Conservation (phyloP, 148 eudicot genomes). For the Vaccinium darrowii region DNA sequence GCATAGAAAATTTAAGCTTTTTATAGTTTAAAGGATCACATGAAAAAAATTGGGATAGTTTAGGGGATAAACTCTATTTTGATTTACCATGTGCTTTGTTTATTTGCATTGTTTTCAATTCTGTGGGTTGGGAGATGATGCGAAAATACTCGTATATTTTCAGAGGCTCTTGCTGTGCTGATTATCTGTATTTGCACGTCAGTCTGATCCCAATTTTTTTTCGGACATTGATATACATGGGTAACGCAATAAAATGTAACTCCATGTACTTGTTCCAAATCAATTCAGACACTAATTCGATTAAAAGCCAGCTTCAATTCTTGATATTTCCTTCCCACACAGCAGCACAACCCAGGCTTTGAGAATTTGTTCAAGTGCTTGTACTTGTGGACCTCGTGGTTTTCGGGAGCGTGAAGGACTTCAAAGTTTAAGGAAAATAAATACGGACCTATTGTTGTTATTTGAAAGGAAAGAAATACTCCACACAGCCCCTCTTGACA, state of each 20-base stretch:
- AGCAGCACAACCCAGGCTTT: background rate
- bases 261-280: background rate
- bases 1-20: too few relatives aligned
- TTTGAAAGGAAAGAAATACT: background rate
- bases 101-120: background rate
- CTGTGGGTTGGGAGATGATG: conserved; percentile 15
- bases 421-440: background rate
- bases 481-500: background rate
- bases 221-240: background rate
- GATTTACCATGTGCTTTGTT: background rate
- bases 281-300: background rate
- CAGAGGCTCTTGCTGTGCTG: conserved; percentile 21
- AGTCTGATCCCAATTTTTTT: conserved; percentile 13
- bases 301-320: background rate
- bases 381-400: background rate
- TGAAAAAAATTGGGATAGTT: too few relatives aligned
- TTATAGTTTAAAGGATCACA: too few relatives aligned
- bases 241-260: background rate
- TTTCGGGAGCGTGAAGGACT: background rate
- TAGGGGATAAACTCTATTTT: too few relatives aligned
- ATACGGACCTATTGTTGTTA: too few relatives aligned
- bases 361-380: background rate
- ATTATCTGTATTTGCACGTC: conserved; percentile 16
- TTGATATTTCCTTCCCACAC: too few relatives aligned
- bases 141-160: background rate